A percentile compares a stretch with the other conserved stretches of the same genome.
phyloP scores from a whole-genome alignment of 495 filamentous ascomycete genomes.

The Talaromyces thailandensis region DNA sequence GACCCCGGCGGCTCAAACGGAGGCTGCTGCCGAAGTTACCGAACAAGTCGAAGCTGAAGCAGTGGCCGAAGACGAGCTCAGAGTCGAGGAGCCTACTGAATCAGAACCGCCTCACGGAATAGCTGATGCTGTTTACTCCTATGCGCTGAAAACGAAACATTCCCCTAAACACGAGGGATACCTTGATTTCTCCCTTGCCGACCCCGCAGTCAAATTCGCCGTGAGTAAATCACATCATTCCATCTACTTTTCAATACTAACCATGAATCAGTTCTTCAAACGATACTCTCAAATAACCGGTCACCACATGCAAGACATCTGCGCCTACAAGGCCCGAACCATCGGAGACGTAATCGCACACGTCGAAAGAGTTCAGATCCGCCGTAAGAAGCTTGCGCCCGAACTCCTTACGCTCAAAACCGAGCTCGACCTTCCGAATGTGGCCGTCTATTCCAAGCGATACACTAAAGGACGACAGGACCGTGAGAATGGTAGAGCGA shows the following conservation, averaged over 20 bases:
- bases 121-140: not conserved
- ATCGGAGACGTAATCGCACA: slow-evolving; percentile 45
- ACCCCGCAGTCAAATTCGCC: slow-evolving; percentile 60
- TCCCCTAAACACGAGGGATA: slow-evolving; percentile 12
- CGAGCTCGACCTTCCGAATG: slow-evolving; percentile 54
- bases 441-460: slow-evolving; percentile 51
- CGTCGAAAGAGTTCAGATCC: slow-evolving; percentile 35
- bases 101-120: not conserved
- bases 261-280: slow-evolving; percentile 53
- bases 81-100: not conserved
- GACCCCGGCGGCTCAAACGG: slow-evolving; percentile 1
- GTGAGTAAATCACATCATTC: slow-evolving; percentile 25
- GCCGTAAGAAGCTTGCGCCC: slow-evolving; percentile 44
- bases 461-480: slow-evolving; percentile 62
- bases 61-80: not conserved
- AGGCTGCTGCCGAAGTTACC: not conserved
- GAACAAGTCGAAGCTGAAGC: not conserved
- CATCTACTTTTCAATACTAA: not conserved
- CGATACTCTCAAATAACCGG: slow-evolving; percentile 71
- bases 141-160: not conserved
- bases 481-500: slow-evolving; percentile 70
- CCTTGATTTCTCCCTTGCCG: slow-evolving; percentile 38
- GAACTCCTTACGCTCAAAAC: slow-evolving; percentile 23
- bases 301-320: slow-evolving; percentile 59
- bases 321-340: slow-evolving; percentile 43